Conservation (phyloP, 2,329 filamentous ascomycete species). For the Stromatinia cepivora region DNA sequence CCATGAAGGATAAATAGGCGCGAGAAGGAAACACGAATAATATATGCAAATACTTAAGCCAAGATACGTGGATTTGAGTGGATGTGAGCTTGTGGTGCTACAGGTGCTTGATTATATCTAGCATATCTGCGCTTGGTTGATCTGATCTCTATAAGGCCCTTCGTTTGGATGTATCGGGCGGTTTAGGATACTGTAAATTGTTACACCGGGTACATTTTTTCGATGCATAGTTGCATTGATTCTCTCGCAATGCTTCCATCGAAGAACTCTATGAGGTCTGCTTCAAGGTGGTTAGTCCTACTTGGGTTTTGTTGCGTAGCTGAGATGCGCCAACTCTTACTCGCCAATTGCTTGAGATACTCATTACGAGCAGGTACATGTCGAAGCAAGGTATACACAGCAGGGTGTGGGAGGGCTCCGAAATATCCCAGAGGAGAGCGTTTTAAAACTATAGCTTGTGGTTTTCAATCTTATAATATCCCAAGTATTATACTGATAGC, state of each 20-base stretch:
- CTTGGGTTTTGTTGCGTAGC: neutral
- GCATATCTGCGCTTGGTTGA: no score
- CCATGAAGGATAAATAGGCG: slow-evolving; percentile 6
- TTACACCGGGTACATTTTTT: neutral
- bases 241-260: neutral
- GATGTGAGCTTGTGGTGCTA: neutral
- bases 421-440: neutral
- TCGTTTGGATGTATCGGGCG: neutral
- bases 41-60: neutral
- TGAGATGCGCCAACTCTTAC: neutral
- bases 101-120: neutral
- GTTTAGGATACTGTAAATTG: neutral
- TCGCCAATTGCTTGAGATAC: neutral
- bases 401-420: no score
- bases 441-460: neutral
- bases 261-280: neutral
- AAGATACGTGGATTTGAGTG: neutral
- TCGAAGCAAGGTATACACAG: neutral
- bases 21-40: slow-evolving; percentile 3
- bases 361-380: neutral
- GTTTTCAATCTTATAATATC: neutral
- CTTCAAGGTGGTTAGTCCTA: neutral
- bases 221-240: slow-evolving; percentile 11
- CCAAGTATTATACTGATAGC: neutral
- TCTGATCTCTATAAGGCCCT: neutral